A percentile compares a stretch with the other conserved stretches of the same genome.
phyloP scores from a whole-genome alignment of 2,329 filamentous ascomycete species.

The Alternaria atra region DNA sequence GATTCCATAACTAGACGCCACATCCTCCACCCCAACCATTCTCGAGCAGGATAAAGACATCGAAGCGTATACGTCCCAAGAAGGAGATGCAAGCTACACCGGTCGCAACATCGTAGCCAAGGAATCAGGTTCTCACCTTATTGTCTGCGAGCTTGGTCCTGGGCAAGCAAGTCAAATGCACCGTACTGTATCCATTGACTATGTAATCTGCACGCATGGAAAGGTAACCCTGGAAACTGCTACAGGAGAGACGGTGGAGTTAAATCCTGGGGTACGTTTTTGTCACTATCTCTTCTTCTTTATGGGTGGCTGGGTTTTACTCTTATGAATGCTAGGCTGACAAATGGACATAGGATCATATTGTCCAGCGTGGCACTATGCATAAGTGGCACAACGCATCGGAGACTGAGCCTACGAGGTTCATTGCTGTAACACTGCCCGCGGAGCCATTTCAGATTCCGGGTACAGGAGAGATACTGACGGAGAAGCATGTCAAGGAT shows the following conservation, averaged over 20 bases:
- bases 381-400: constrained; percentile 32
- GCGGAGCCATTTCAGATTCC: constrained; percentile 34
- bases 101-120: constrained; percentile 25
- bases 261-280: constrained; percentile 22
- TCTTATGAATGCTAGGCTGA: neutral
- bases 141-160: constrained; percentile 27
- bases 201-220: constrained; percentile 30
- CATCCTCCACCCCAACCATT: constrained; percentile 51
- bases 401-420: constrained; percentile 30
- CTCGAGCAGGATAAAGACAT: constrained; percentile 56
- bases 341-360: constrained; percentile 15
- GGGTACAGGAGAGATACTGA: constrained; percentile 28
- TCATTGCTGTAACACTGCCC: constrained; percentile 32
- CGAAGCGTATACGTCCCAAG: constrained; percentile 37
- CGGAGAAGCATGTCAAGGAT: constrained; percentile 24
- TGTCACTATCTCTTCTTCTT: neutral
- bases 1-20: constrained; percentile 47
- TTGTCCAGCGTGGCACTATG: constrained; percentile 35
- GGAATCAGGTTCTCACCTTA: constrained; percentile 6
- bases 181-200: constrained; percentile 30
- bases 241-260: constrained; percentile 20
- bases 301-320: neutral
- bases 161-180: constrained; percentile 26
- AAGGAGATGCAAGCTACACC: constrained; percentile 15
- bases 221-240: constrained; percentile 28